phyloP scores from a whole-genome alignment of 768 basidiomycete species.

The Mycena maculata region DNA sequence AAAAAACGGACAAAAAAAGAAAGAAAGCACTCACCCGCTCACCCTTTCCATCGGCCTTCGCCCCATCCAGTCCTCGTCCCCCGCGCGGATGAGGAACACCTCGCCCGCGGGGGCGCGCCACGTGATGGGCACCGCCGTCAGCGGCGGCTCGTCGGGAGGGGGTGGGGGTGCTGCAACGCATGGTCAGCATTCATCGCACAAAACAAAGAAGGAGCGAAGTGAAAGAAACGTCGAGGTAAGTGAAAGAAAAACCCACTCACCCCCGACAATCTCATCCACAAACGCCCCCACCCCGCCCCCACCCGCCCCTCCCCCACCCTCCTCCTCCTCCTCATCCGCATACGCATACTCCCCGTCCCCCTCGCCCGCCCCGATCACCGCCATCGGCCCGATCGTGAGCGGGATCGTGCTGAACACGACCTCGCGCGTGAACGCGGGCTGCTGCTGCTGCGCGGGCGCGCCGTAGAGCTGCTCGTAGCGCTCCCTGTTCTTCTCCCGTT shows the following conservation, averaged over 20 bases:
- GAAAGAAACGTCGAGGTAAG: background rate
- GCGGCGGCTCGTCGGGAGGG: slow-evolving; percentile 9
- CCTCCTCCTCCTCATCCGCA: background rate
- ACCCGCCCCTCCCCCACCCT: background rate
- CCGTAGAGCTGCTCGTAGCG: slow-evolving; percentile 27
- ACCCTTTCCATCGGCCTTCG: slow-evolving; percentile 18
- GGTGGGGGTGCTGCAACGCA: slow-evolving; percentile 6
- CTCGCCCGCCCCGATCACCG: slow-evolving; percentile 26
- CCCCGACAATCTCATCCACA: slow-evolving; percentile 34
- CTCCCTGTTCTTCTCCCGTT: slow-evolving; percentile 1
- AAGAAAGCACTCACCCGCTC: slow-evolving; percentile 12
- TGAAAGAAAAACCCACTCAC: slow-evolving; percentile 16
- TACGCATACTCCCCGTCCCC: slow-evolving; percentile 14
- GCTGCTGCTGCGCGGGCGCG: background rate
- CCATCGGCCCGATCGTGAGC: slow-evolving; percentile 30
- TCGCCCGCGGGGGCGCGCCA: slow-evolving; percentile 25
- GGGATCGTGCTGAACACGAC: slow-evolving; percentile 30
- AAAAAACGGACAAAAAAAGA: background rate
- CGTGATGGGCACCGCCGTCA: slow-evolving; percentile 21
- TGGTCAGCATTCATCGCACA: background rate
- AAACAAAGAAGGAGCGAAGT: background rate
- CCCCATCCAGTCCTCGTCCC: slow-evolving; percentile 33
- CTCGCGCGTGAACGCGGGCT: slow-evolving; percentile 14
- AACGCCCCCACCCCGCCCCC: slow-evolving; percentile 17
- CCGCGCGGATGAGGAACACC: slow-evolving; percentile 33